A percentile compares a stretch with the other conserved stretches of the same genome.
Conservation (phyloP, 2,329 filamentous ascomycete species). For the Aspergillus proliferans region DNA sequence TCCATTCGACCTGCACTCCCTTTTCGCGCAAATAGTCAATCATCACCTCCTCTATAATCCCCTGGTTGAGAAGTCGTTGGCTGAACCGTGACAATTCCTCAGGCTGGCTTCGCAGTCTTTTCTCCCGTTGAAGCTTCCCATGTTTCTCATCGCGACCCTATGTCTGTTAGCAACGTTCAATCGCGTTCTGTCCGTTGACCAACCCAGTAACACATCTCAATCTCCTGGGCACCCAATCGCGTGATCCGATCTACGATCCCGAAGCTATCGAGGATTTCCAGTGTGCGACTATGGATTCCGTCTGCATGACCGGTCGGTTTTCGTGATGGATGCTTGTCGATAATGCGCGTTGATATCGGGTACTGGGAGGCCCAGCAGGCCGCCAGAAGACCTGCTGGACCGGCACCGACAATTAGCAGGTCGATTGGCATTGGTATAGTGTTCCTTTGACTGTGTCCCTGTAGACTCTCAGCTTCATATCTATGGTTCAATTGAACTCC, state of each 20-base stretch:
- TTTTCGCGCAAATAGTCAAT: conserved; percentile 4
- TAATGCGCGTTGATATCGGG: conserved; percentile 12
- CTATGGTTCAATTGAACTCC: no score
- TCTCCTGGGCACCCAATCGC: conserved; percentile 23
- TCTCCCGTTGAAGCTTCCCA: conserved; percentile 56
- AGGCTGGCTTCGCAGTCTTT: conserved; percentile 1
- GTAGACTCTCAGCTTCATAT: no score
- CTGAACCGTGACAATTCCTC: conserved; percentile 2
- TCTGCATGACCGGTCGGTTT: conserved; percentile 39
- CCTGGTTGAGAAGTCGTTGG: conserved; percentile 12
- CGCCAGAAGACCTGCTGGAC: conserved; percentile 9
- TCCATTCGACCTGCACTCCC: conserved; percentile 6
- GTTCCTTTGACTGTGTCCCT: not conserved
- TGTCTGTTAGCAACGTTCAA: not conserved
- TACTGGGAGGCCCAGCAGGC: conserved; percentile 13
- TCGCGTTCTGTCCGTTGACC: not conserved
- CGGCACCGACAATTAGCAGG: conserved; percentile 1
- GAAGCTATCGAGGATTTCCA: conserved; percentile 68
- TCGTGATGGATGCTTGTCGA: conserved; percentile 13
- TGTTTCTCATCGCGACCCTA: conserved; percentile 48
- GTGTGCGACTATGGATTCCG: conserved; percentile 57
- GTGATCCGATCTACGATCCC: conserved; percentile 58
- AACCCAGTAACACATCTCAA: conserved; percentile 12
- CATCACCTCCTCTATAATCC: conserved; percentile 7
- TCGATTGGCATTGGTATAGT: not conserved